Percentiles rank a stretch among this genome's conserved stretches.
Evolutionary conservation across 2,329 filamentous ascomycete species (phyloP).

Genomic region (Fusarium nodosum): DNA sequence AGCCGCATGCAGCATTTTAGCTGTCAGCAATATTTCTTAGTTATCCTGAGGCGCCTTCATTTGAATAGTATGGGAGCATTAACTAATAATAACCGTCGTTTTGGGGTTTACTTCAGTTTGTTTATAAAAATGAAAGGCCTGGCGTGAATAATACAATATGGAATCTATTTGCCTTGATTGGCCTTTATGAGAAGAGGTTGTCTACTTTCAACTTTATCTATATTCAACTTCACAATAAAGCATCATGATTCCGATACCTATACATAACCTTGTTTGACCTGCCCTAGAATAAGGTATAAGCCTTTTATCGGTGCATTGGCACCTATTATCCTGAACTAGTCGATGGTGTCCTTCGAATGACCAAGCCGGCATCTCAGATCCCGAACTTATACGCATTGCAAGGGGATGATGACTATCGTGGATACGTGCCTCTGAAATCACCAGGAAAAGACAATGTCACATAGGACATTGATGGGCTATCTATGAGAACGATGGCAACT

Average conservation of each 20-base stretch:
- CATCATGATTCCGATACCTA: no score
- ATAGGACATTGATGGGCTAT: not conserved
- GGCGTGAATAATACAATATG: no score
- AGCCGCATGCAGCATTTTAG: not conserved
- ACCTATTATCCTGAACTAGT: not conserved
- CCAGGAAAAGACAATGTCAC: not conserved
- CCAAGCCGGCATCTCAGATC: slow-evolving; percentile 7
- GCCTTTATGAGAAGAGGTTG: no score
- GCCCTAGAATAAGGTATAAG: no score
- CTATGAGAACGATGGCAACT: not conserved
- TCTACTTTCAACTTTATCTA: no score
- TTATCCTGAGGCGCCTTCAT: not conserved
- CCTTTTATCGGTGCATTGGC: slow-evolving; percentile 12
- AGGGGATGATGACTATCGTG: not conserved
- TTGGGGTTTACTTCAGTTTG: no score
- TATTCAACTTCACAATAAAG: no score
- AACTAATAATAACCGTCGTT: no score
- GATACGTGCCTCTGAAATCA: not conserved
- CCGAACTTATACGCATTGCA: not conserved
- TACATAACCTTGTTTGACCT: no score
- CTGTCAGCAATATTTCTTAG: not conserved
- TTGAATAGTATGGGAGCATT: no score
- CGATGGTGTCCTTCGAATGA: not conserved
- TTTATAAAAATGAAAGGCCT: no score
- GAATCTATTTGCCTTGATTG: no score